Evolutionary conservation across 1,284 basidiomycete genomes (phyloP).

Genomic region (Tremellales sp.): DNA sequence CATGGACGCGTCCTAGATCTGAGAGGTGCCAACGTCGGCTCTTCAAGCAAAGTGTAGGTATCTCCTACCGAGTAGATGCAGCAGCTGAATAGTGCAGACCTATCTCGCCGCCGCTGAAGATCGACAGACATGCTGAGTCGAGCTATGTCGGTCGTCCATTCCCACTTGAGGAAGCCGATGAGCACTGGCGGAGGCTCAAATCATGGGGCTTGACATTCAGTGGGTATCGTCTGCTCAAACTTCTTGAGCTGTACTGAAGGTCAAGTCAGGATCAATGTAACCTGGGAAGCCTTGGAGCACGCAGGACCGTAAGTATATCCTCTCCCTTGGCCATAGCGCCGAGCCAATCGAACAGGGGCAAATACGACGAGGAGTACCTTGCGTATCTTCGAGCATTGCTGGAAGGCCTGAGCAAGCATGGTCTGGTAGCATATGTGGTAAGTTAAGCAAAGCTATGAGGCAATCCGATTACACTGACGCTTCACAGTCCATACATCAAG

Average conservation of each 20-base stretch:
- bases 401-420: conserved; percentile 71
- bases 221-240: conserved; percentile 47
- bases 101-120: conserved; percentile 5
- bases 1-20: conserved; percentile 71
- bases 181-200: conserved; percentile 72
- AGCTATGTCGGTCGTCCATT: conserved; percentile 81
- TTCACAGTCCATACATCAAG: conserved; percentile 73
- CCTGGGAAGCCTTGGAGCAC: conserved; percentile 96
- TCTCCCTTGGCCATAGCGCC: neutral
- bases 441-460: conserved; percentile 53
- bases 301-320: conserved; percentile 68
- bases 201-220: conserved; percentile 83
- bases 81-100: conserved; percentile 33
- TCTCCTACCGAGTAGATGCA: neutral
- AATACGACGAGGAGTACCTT: conserved; percentile 80
- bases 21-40: conserved; percentile 76
- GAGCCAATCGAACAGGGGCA: conserved; percentile 54
- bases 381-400: conserved; percentile 71
- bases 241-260: conserved; percentile 5
- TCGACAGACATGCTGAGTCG: conserved; percentile 32
- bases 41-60: conserved; percentile 74
- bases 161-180: conserved; percentile 72
- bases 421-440: conserved; percentile 74
- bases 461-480: conserved; percentile 1
- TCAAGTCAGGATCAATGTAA: conserved; percentile 78